phyloP scores from a whole-genome alignment of 2,329 filamentous ascomycete species.

The Tricladium varicosporioides region DNA sequence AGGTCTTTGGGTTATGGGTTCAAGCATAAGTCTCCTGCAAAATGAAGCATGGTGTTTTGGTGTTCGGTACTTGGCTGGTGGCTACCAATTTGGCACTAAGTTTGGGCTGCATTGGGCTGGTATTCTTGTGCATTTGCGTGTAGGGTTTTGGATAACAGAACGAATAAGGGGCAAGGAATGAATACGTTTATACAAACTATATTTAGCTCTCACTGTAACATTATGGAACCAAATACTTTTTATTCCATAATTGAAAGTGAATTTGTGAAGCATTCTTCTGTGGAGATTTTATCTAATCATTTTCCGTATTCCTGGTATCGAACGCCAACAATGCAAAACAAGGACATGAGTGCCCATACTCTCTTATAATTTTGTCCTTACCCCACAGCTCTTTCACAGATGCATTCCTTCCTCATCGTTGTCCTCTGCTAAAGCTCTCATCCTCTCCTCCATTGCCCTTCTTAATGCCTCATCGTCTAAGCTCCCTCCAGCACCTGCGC shows the following conservation, averaged over 20 bases:
- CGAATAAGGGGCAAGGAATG: background rate
- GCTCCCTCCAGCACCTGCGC: conserved; percentile 40
- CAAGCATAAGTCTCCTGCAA: background rate
- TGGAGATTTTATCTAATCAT: background rate
- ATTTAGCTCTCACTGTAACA: background rate
- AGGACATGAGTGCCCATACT: background rate
- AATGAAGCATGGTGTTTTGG: conserved; percentile 4
- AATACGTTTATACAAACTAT: background rate
- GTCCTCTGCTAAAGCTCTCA: conserved; percentile 45
- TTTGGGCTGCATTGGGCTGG: conserved; percentile 8
- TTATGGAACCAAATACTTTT: background rate
- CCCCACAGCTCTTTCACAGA: conserved; percentile 41
- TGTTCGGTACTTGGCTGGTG: background rate
- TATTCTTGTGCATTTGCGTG: conserved; percentile 2
- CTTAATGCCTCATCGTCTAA: conserved; percentile 59
- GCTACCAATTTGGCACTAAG: background rate
- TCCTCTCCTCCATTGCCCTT: conserved; percentile 51
- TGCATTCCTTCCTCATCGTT: conserved; percentile 58
- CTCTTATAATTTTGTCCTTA: too few relatives aligned
- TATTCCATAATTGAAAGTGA: background rate
- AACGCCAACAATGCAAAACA: conserved; percentile 18
- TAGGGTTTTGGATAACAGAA: background rate
- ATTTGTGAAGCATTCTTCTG: background rate
- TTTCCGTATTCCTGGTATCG: conserved; percentile 21
- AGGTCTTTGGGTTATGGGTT: background rate